Conservation (phyloP, 805 yeast species). For the Komagataella pastoris region DNA sequence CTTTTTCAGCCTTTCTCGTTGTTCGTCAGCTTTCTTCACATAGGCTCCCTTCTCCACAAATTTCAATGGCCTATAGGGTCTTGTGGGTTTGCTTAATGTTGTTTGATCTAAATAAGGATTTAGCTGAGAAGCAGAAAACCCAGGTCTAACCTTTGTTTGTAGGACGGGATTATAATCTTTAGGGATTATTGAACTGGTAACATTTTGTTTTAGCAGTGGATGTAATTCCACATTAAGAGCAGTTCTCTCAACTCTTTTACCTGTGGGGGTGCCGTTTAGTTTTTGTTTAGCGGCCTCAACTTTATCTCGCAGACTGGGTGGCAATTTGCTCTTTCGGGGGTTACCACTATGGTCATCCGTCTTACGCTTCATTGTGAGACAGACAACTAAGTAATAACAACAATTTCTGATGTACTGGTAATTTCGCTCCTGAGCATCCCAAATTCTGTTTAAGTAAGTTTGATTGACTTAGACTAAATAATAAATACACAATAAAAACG, state of each 20-base stretch:
- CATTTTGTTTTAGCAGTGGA: conserved; percentile 12
- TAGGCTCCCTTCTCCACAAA: conserved; percentile 57
- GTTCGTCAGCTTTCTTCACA: conserved; percentile 35
- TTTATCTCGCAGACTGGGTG: not conserved
- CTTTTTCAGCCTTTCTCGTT: conserved; percentile 26
- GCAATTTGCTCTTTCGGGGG: not conserved
- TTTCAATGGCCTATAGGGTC: conserved; percentile 23
- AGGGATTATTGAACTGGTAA: conserved; percentile 6
- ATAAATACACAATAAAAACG: not conserved
- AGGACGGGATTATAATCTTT: conserved; percentile 8
- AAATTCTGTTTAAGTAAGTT: not conserved
- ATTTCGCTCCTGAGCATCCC: conserved; percentile 1
- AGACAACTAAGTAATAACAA: too few species aligned
- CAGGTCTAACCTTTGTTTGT: conserved; percentile 8
- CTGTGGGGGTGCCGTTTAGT: not conserved
- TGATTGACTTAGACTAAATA: not conserved
- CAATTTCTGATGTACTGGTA: not conserved
- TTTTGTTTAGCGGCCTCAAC: not conserved
- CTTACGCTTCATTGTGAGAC: not conserved
- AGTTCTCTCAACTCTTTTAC: conserved; percentile 1
- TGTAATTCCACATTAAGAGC: conserved; percentile 14
- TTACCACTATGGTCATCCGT: not conserved
- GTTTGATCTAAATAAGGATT: conserved; percentile 20
- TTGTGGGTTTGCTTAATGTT: conserved; percentile 9
- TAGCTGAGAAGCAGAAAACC: conserved; percentile 9